Evolutionary conservation across 805 yeast genomes (phyloP).

Genomic region (Yarrowia porcina): DNA sequence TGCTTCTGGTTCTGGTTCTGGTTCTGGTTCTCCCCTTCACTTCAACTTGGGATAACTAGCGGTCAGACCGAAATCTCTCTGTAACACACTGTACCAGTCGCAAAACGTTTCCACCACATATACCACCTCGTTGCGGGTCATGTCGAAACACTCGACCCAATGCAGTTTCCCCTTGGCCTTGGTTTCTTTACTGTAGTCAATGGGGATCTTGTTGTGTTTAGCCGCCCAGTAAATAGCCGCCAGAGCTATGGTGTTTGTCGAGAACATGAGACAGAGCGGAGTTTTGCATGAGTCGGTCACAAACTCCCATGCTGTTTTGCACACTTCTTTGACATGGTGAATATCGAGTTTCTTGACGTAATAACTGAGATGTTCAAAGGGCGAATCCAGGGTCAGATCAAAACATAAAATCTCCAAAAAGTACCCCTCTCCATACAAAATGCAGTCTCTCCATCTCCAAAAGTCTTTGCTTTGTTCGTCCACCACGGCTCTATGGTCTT

Average conservation of each 20-base stretch:
- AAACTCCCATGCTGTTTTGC: conserved; percentile 39
- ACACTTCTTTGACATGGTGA: conserved; percentile 30
- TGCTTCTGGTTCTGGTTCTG: too few species aligned
- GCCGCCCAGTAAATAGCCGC: conserved; percentile 41
- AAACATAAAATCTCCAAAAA: conserved; percentile 47
- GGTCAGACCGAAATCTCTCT: not conserved
- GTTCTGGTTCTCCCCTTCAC: not conserved
- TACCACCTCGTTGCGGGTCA: conserved; percentile 21
- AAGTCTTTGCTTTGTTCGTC: conserved; percentile 49
- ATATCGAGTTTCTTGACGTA: conserved; percentile 31
- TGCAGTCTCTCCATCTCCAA: conserved; percentile 51
- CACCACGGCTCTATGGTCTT: conserved; percentile 41
- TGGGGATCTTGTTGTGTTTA: conserved; percentile 10
- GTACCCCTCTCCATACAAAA: conserved; percentile 47
- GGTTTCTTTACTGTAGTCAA: conserved; percentile 15
- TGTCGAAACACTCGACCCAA: conserved; percentile 25
- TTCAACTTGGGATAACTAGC: conserved; percentile 9
- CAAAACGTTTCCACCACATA: conserved; percentile 16
- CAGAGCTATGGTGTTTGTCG: conserved; percentile 40
- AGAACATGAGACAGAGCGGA: conserved; percentile 36
- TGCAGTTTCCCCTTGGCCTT: conserved; percentile 15
- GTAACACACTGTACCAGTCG: conserved; percentile 8
- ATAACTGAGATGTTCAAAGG: conserved; percentile 36
- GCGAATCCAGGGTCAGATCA: conserved; percentile 46
- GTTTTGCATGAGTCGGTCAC: conserved; percentile 43